phyloP scores from a whole-genome alignment of 495 filamentous ascomycete genomes.

The Aspergillus ostianus region DNA sequence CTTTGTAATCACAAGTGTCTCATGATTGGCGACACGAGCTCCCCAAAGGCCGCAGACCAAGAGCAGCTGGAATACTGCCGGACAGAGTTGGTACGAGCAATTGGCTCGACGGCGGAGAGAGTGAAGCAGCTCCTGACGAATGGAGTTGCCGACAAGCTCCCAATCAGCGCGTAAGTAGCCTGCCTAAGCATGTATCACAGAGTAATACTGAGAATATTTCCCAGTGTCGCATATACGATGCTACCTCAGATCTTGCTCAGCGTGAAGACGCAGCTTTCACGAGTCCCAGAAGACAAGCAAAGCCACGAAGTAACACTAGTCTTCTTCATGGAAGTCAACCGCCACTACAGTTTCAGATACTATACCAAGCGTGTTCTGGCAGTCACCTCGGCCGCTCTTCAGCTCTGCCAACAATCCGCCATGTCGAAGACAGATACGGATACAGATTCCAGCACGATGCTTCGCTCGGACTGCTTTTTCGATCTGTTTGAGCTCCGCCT shows the following conservation, averaged over 20 bases:
- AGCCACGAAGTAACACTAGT: constrained; percentile 18
- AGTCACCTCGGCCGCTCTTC: constrained; percentile 14
- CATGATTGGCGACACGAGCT: constrained; percentile 8
- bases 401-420: constrained; percentile 10
- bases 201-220: background rate
- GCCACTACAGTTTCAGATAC: constrained; percentile 16
- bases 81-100: constrained; percentile 10
- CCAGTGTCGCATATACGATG: constrained; percentile 16
- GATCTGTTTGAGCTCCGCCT: constrained; percentile 15
- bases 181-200: background rate
- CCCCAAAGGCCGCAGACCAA: constrained; percentile 10
- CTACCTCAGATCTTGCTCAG: constrained; percentile 19
- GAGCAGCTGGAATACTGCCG: constrained; percentile 14
- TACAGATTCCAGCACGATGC: background rate
- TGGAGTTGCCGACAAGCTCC: constrained; percentile 17
- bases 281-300: constrained; percentile 15
- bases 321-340: constrained; percentile 18
- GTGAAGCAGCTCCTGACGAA: constrained; percentile 16
- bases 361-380: constrained; percentile 13
- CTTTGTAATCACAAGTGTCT: constrained; percentile 19
- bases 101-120: constrained; percentile 14
- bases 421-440: background rate
- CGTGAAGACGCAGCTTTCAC: constrained; percentile 16
- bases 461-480: constrained; percentile 1
- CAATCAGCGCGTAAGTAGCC: constrained; percentile 18